Conservation (phyloP, 2,329 filamentous ascomycete species). For the Fusarium pseudocircinatum region DNA sequence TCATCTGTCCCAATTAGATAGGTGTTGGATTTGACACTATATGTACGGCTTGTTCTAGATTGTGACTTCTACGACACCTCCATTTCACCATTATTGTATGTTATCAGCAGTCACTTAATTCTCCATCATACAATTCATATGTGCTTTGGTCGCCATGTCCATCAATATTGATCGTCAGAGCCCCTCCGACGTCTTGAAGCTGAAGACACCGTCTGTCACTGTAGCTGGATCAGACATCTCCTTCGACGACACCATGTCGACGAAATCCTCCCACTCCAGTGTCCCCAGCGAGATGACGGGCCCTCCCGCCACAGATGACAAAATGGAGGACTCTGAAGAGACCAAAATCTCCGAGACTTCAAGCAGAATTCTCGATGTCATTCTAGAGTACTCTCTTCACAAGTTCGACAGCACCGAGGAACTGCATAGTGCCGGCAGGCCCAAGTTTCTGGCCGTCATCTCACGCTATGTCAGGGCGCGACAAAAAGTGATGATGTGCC, state of each 20-base stretch:
- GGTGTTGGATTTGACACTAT: background rate
- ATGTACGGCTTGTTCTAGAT: background rate
- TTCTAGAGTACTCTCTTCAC: constrained; percentile 6
- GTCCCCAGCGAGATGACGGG: background rate
- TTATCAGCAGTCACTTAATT: background rate
- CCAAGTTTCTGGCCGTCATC: background rate
- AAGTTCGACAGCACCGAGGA: constrained; percentile 2
- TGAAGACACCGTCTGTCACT: background rate
- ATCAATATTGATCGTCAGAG: background rate
- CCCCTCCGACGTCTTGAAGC: background rate
- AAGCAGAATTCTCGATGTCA: background rate
- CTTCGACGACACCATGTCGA: background rate
- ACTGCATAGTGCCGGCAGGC: background rate
- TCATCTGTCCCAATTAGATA: background rate
- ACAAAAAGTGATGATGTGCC: constrained; percentile 25
- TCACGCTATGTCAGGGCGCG: background rate
- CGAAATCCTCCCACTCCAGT: background rate
- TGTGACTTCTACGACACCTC: background rate
- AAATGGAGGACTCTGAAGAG: background rate
- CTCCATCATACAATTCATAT: background rate
- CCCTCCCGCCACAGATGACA: background rate
- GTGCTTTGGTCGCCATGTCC: background rate
- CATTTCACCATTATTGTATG: background rate
- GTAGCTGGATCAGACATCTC: background rate
- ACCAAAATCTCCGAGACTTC: background rate